phyloP scores from a whole-genome alignment of 2,329 filamentous ascomycete genomes.

The Teratosphaeria viscida region DNA sequence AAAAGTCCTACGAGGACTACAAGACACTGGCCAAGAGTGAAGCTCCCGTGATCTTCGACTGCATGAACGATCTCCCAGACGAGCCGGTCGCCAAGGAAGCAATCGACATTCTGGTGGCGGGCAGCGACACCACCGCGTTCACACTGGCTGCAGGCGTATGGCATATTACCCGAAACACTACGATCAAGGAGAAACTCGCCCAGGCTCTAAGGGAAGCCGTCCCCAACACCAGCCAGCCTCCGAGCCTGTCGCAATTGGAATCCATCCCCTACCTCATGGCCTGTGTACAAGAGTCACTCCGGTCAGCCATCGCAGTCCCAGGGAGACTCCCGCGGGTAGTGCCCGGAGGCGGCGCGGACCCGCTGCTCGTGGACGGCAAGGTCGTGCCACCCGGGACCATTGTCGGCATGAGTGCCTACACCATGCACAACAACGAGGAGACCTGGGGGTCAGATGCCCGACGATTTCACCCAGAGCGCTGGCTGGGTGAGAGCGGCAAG shows the following conservation, averaged over 20 bases:
- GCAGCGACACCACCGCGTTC: not conserved
- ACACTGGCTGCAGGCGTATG: not conserved
- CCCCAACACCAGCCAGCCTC: conserved; percentile 26
- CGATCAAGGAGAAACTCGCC: not conserved
- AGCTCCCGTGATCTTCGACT: not conserved
- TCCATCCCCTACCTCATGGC: conserved; percentile 29
- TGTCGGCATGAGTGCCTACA: conserved; percentile 26
- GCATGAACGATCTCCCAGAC: not conserved
- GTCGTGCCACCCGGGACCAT: conserved; percentile 2
- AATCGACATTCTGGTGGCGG: not conserved
- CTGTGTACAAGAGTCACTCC: conserved; percentile 21
- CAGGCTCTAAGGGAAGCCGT: conserved; percentile 1
- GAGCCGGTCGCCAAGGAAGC: not conserved
- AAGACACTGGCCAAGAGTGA: not conserved
- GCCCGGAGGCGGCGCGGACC: not conserved
- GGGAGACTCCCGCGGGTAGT: conserved; percentile 5
- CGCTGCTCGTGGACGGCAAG: not conserved
- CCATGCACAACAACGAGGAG: conserved; percentile 5
- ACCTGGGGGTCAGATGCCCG: not conserved
- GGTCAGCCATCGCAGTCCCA: not conserved
- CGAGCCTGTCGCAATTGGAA: conserved; percentile 21
- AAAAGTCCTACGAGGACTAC: not conserved
- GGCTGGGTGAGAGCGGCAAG: conserved; percentile 13
- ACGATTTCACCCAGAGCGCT: conserved; percentile 5
- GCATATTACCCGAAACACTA: not conserved